These are phyloP conservation scores for Neurospora sp. DNA, from an alignment of 2,329 filamentous ascomycete species.

Conservation along the genomic window DNA sequence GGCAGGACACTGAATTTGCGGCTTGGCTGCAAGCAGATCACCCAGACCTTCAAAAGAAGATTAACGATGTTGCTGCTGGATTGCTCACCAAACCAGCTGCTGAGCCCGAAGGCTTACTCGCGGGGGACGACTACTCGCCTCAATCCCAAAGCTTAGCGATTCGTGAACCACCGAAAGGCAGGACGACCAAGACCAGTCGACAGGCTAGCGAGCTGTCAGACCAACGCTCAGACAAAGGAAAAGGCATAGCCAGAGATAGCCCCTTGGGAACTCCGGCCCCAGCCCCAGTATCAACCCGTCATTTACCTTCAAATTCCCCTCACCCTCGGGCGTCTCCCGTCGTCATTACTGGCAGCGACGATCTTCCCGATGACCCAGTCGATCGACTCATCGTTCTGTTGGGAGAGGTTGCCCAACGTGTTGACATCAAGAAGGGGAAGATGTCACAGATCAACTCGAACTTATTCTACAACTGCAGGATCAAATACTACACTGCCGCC, in stretches of 20 bases:
- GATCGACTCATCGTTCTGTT: slow-evolving; percentile 18
- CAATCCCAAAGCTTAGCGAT: slow-evolving; percentile 6
- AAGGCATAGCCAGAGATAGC: slow-evolving; percentile 1
- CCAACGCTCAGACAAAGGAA: slow-evolving; percentile 2
- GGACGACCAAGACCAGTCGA: slow-evolving; percentile 15
- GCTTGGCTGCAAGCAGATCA: slow-evolving; percentile 35
- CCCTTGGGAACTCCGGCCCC: slow-evolving; percentile 1
- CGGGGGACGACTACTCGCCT: background rate
- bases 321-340: background rate
- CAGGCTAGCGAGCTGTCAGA: slow-evolving; percentile 17
- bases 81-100: background rate
- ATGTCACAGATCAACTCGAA: slow-evolving; percentile 22
- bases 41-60: slow-evolving; percentile 13
- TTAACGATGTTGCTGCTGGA: slow-evolving; percentile 7
- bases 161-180: slow-evolving; percentile 11
- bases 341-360: background rate
- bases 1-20: slow-evolving; percentile 37
- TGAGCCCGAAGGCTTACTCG: background rate
- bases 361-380: slow-evolving; percentile 6
- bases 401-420: slow-evolving; percentile 20
- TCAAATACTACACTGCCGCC: slow-evolving; percentile 26
- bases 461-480: slow-evolving; percentile 30
- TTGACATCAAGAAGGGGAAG: slow-evolving; percentile 20
- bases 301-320: background rate
- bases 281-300: background rate